Percentiles rank a stretch among this genome's conserved stretches.
phyloP scores from a whole-genome alignment of 1,284 basidiomycete species.

The Naganishia albida region DNA sequence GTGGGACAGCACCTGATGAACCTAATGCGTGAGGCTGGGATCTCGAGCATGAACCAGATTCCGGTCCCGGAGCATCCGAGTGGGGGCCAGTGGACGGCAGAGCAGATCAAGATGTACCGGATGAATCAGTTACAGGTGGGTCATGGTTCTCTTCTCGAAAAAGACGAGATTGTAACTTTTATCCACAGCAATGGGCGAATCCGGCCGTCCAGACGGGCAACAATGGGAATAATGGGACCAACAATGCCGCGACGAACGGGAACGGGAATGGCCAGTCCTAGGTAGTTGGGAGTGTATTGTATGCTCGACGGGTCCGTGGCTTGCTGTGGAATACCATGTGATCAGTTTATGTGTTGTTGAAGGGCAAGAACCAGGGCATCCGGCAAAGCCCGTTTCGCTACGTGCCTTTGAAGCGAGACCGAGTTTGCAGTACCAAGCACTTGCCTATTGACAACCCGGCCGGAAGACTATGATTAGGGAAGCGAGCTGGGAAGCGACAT shows the following conservation, averaged over 20 bases:
- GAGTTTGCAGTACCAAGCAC: too few species aligned
- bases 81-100: slow-evolving; percentile 17
- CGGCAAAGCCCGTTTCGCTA: too few species aligned
- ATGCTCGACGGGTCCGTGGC: too few species aligned
- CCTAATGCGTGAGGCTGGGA: slow-evolving; percentile 26
- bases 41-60: slow-evolving; percentile 26
- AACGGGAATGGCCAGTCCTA: slow-evolving; percentile 5
- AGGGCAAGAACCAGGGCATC: too few species aligned
- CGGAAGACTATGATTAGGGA: too few species aligned
- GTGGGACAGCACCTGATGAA: slow-evolving; percentile 19
- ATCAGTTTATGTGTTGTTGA: too few species aligned
- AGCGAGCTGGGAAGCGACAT: too few species aligned
- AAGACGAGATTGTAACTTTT: neutral
- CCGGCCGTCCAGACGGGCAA: slow-evolving; percentile 1
- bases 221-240: slow-evolving; percentile 11
- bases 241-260: neutral
- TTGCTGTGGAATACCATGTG: too few species aligned
- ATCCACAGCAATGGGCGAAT: slow-evolving; percentile 19
- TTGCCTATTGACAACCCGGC: too few species aligned
- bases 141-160: neutral
- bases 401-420: too few species aligned
- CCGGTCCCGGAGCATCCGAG: slow-evolving; percentile 23
- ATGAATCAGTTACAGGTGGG: slow-evolving; percentile 27
- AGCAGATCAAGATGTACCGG: slow-evolving; percentile 21
- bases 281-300: neutral